Conservation (phyloP, 306 rosid genomes). For the Vigna reflexopilosa region DNA sequence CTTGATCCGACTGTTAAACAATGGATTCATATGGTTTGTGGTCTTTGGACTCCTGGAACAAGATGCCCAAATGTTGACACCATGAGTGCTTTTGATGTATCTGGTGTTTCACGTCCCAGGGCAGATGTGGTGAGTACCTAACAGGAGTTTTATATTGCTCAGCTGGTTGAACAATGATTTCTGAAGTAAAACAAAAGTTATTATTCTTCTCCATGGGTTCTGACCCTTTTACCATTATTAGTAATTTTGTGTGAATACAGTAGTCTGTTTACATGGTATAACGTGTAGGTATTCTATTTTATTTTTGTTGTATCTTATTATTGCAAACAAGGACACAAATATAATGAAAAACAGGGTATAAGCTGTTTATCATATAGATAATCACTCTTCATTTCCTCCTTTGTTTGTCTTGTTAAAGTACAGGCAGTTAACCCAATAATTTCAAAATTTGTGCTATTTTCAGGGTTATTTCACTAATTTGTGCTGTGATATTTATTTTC, state of each 20-base stretch:
- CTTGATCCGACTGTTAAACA: slow-evolving; percentile 65
- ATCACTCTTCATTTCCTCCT: slow-evolving; percentile 22
- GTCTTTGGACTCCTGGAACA: slow-evolving; percentile 83
- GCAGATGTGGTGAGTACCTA: slow-evolving; percentile 56
- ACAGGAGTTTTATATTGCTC: slow-evolving; percentile 14
- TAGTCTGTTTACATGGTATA: slow-evolving; percentile 26
- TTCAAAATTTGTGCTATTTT: slow-evolving; percentile 13
- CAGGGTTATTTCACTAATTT: background rate
- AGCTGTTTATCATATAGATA: slow-evolving; percentile 1
- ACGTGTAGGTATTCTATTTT: background rate
- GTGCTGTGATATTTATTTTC: background rate
- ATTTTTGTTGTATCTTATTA: background rate
- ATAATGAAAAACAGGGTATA: background rate
- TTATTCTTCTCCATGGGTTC: background rate
- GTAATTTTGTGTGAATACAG: background rate
- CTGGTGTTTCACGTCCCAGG: slow-evolving; percentile 57
- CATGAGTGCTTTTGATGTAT: slow-evolving; percentile 81
- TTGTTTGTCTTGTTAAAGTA: background rate
- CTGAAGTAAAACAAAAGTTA: background rate
- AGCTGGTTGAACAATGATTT: slow-evolving; percentile 24
- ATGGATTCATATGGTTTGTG: slow-evolving; percentile 87
- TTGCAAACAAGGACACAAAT: background rate
- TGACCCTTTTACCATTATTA: background rate
- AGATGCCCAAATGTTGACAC: slow-evolving; percentile 76
- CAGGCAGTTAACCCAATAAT: background rate